Conservation (phyloP, 108 stramenopile genomes). For the Cyclotella cryptica region DNA sequence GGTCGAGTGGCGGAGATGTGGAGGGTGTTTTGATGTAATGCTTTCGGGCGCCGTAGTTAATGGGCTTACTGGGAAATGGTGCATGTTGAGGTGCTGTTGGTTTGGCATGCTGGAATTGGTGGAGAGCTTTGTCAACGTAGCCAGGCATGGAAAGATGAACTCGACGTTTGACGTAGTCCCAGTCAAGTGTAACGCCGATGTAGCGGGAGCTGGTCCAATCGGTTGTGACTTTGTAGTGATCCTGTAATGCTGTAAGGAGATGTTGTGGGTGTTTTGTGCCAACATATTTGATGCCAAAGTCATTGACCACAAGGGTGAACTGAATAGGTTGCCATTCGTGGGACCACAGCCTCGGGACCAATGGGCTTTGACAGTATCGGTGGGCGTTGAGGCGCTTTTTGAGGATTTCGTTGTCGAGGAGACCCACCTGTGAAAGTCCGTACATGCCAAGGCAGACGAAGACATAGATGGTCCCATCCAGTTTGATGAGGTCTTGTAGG, state of each 20-base stretch:
- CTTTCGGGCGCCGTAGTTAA: slow-evolving; percentile 42
- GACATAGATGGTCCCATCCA: slow-evolving; percentile 9
- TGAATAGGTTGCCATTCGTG: slow-evolving; percentile 25
- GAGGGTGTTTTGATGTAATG: slow-evolving; percentile 30
- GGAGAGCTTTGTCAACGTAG: too few relatives aligned
- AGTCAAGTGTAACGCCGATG: too few relatives aligned
- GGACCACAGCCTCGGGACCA: slow-evolving; percentile 48
- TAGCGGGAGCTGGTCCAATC: slow-evolving; percentile 42
- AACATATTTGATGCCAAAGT: too few relatives aligned
- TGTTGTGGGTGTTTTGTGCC: too few relatives aligned
- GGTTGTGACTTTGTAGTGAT: slow-evolving; percentile 15
- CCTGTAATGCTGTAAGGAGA: slow-evolving; percentile 5
- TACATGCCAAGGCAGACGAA: too few relatives aligned
- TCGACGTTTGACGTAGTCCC: too few relatives aligned
- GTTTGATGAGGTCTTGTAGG: not conserved
- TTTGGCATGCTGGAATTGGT: slow-evolving; percentile 47
- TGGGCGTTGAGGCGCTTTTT: too few relatives aligned
- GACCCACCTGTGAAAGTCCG: too few relatives aligned
- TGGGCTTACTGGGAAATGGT: slow-evolving; percentile 22
- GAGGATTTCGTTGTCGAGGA: too few relatives aligned
- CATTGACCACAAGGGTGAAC: too few relatives aligned
- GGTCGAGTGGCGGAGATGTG: slow-evolving; percentile 21
- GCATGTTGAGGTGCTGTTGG: slow-evolving; percentile 33
- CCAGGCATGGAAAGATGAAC: too few relatives aligned
- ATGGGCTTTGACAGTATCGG: too few relatives aligned